A percentile compares a stretch with the other conserved stretches of the same genome.
phyloP scores from a whole-genome alignment of 306 rosid genomes.

The Cicer yamashitae region DNA sequence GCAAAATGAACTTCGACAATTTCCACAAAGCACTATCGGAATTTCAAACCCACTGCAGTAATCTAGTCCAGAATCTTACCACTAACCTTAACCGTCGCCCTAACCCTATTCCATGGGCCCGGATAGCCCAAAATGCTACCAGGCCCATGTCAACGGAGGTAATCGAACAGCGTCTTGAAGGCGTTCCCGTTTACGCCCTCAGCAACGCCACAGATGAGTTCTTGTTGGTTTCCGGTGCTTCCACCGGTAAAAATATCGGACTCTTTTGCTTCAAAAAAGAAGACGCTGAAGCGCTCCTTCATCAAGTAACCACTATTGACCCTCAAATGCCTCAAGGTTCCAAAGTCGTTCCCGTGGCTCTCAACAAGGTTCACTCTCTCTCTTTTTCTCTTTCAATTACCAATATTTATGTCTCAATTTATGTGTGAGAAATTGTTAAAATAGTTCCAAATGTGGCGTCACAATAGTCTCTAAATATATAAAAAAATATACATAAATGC shows the following conservation, averaged over 20 bases:
- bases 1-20: slow-evolving; percentile 40
- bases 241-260: slow-evolving; percentile 68
- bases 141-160: slow-evolving; percentile 62
- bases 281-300: slow-evolving; percentile 80
- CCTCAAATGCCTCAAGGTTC: slow-evolving; percentile 69
- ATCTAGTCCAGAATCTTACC: slow-evolving; percentile 24
- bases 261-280: slow-evolving; percentile 87
- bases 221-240: slow-evolving; percentile 76
- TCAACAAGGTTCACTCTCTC: slow-evolving; percentile 64
- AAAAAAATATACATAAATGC: no score
- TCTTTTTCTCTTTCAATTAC: not conserved
- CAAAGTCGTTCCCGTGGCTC: slow-evolving; percentile 88
- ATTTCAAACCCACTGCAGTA: slow-evolving; percentile 18
- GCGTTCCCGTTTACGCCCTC: slow-evolving; percentile 92
- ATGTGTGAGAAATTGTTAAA: no score
- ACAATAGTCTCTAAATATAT: no score
- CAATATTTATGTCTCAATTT: no score
- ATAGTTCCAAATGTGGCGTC: no score
- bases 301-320: slow-evolving; percentile 66
- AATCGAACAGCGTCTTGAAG: slow-evolving; percentile 80
- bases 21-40: slow-evolving; percentile 43
- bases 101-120: slow-evolving; percentile 58
- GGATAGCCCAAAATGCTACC: slow-evolving; percentile 46
- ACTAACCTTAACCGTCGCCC: not conserved
- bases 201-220: slow-evolving; percentile 83